These are phyloP conservation scores for Mortierella sp. DNA, from an alignment of 371 early-diverging fungal species.

Conservation along the genomic window DNA sequence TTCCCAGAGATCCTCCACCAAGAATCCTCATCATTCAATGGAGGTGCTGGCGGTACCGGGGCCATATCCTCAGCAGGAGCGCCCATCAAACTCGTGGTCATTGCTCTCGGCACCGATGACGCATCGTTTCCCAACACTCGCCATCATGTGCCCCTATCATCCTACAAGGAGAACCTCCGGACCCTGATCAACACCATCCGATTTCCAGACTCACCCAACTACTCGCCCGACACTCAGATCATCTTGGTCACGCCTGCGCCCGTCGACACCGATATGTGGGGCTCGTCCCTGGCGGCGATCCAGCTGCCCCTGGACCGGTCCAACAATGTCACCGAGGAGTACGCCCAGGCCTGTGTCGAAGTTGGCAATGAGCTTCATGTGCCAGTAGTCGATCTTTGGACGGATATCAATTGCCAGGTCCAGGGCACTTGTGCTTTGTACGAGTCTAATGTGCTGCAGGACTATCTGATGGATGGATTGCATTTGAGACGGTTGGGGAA, in stretches of 20 bases:
- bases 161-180: constrained; percentile 41
- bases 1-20: constrained; percentile 47
- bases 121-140: constrained; percentile 49
- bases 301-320: constrained; percentile 35
- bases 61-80: not conserved
- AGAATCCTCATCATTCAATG: constrained; percentile 18
- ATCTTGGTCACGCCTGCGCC: constrained; percentile 51
- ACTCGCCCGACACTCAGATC: constrained; percentile 46
- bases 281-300: constrained; percentile 24
- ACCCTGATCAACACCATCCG: constrained; percentile 32
- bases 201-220: constrained; percentile 51
- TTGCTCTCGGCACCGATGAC: constrained; percentile 55
- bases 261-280: constrained; percentile 41
- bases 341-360: constrained; percentile 41
- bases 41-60: not conserved
- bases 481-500: constrained; percentile 48
- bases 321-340: constrained; percentile 43
- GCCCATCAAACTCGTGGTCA: constrained; percentile 38
- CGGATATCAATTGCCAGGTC: constrained; percentile 44
- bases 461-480: constrained; percentile 53
- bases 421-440: constrained; percentile 35
- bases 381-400: constrained; percentile 53
- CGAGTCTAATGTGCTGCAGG: constrained; percentile 35
- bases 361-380: constrained; percentile 35
- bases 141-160: constrained; percentile 38